Conservation (phyloP, 768 basidiomycete species). For the Suillus brevipes region DNA sequence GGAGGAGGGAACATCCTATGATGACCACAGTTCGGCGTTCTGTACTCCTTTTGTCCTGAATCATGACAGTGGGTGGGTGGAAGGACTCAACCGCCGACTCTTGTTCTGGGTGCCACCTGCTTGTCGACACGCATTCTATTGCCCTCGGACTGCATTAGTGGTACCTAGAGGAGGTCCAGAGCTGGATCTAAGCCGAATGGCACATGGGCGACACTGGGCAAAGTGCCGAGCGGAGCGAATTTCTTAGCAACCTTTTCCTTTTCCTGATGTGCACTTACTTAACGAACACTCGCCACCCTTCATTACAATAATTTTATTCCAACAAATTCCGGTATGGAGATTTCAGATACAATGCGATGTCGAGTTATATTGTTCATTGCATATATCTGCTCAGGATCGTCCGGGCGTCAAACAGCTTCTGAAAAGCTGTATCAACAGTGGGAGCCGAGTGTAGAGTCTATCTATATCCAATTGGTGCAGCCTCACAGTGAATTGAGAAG, state of each 20-base stretch:
- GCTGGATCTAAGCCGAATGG: constrained; percentile 4
- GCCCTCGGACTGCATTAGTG: not conserved
- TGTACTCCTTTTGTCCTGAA: not conserved
- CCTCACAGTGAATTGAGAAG: too few species aligned
- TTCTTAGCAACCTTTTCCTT: not conserved
- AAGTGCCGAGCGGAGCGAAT: not conserved
- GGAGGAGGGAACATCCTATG: not conserved
- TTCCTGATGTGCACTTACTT: not conserved
- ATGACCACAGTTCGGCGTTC: not conserved
- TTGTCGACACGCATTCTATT: not conserved
- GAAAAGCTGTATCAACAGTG: too few species aligned
- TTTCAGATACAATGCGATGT: not conserved
- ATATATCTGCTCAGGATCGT: not conserved
- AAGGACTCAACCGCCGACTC: not conserved
- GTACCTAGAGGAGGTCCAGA: constrained; percentile 1
- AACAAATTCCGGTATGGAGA: not conserved
- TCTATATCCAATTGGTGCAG: too few species aligned
- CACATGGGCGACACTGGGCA: not conserved
- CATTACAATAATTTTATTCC: not conserved
- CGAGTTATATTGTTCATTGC: not conserved
- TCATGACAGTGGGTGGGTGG: constrained; percentile 3
- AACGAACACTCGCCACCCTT: not conserved
- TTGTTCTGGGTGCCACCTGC: constrained; percentile 5
- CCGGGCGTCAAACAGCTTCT: not conserved
- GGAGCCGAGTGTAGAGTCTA: too few species aligned